Base-by-base conservation (phyloP, 495 filamentous ascomycete genomes). In the Evernia prunastri region DNA sequence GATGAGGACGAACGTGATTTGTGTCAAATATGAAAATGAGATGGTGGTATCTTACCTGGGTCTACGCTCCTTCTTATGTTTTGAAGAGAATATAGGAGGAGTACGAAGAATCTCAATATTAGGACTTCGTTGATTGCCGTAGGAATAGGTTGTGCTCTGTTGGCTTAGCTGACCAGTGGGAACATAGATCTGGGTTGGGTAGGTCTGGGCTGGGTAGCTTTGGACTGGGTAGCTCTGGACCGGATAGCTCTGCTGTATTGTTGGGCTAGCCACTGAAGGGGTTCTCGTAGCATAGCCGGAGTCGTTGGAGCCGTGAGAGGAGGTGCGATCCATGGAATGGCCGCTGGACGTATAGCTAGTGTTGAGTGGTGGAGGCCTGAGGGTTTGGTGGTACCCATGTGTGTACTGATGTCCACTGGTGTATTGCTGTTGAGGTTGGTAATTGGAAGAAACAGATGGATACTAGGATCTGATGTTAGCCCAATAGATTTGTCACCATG, bases 31-130 rank as follows among this genome's bases (percentile, higher is more conserved):
- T 5, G 13, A 9, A 33, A 49, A 49, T 3, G 9, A 25, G 64
- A 59, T 13, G 74, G 75, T 60, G 74, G 75, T 61, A 60, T 66
- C 17, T 47, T 33, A 54, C 51, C 51, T 54, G 7, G 20, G 27
- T 35, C 51, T 56, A 10, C 51, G 51, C 51, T 54, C 51, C 17
- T 54, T 54, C 51, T 54, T 54, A 20, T 54, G 51, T 11, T 35
- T 54, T 18, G 61, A 59, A 53, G 49, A 51, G n/a, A 35, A 39
- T 47, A 36, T n/a, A 47, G 36, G 45, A 67, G 39, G n/a, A 43
- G 39, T n/a, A 29, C 31, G n/a, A 51, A 53, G 9, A 13, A 36
- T 36, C 54, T 57, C 23, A 39, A 60, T 40, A 43, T 54, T 37
- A 60, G 12, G 56, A 58, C 27, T 31, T 7, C 25, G 56, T 17